These are phyloP conservation scores for Boletus semigastroideus DNA, from an alignment of 1,284 basidiomycete species.

Conservation along the genomic window DNA sequence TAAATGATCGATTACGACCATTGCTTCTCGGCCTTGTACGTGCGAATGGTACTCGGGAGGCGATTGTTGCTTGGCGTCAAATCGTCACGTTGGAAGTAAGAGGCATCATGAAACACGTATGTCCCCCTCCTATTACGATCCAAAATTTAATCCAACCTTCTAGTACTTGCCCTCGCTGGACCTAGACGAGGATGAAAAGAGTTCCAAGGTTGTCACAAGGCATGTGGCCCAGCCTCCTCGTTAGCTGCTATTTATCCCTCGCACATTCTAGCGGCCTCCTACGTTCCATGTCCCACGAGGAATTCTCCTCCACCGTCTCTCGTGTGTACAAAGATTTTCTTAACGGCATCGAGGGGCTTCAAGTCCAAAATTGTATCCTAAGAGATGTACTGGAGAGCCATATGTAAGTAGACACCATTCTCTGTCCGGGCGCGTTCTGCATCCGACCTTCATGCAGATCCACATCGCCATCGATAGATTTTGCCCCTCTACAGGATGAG, in stretches of 20 bases:
- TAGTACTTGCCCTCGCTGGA: constrained; percentile 63
- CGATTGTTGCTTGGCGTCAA: constrained; percentile 75
- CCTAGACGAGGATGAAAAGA: constrained; percentile 50
- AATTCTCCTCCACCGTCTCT: constrained; percentile 67
- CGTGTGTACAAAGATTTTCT: constrained; percentile 68
- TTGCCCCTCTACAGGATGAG: constrained; percentile 54
- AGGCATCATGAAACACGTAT: constrained; percentile 58
- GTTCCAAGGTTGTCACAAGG: constrained; percentile 36
- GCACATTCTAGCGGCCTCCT: constrained; percentile 50
- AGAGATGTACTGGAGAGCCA: constrained; percentile 57
- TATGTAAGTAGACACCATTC: constrained; percentile 35
- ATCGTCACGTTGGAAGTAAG: constrained; percentile 69
- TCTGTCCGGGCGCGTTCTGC: constrained; percentile 1
- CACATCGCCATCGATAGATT: constrained; percentile 38
- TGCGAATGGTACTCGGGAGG: constrained; percentile 72
- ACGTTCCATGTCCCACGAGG: constrained; percentile 64
- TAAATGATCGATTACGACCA: constrained; percentile 67
- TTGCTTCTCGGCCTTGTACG: constrained; percentile 74
- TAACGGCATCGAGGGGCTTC: constrained; percentile 69
- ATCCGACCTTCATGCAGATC: constrained; percentile 28
- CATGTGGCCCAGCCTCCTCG: constrained; percentile 21
- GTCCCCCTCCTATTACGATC: constrained; percentile 23
- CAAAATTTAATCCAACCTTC: constrained; percentile 3
- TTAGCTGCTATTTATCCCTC: constrained; percentile 6
- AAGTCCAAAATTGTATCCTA: constrained; percentile 64